Conservation (phyloP, 164 flowering plant genomes). For the Chimonanthus salicifolius region DNA sequence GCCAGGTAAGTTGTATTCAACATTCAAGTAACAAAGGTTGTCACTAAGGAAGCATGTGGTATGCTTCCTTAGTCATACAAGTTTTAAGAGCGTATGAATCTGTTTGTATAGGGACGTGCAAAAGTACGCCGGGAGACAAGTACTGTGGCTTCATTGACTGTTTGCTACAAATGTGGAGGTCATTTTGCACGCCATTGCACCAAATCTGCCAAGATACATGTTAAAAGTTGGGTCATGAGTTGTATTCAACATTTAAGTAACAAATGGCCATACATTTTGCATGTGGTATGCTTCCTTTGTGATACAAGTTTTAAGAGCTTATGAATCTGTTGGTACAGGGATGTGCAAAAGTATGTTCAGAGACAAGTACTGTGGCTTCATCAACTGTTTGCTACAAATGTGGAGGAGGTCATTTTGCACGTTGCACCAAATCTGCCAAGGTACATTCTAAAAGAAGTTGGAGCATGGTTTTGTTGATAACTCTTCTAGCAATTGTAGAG, state of each 20-base stretch:
- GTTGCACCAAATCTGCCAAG: constrained; percentile 51
- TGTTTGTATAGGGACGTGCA: constrained; percentile 30
- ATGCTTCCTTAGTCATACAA: not conserved
- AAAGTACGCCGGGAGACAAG: constrained; percentile 35
- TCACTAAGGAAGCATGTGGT: not conserved
- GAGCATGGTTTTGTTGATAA: too few species aligned
- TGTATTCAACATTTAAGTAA: not conserved
- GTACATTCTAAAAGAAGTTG: constrained; percentile 17
- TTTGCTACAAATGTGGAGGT: constrained; percentile 78
- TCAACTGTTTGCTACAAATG: constrained; percentile 59
- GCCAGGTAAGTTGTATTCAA: constrained; percentile 48
- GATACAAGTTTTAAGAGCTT: not conserved
- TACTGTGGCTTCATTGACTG: constrained; percentile 26
- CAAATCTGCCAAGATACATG: constrained; percentile 37
- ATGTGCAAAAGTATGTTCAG: constrained; percentile 43
- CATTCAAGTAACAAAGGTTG: not conserved
- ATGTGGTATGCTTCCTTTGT: not conserved
- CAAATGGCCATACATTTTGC: not conserved
- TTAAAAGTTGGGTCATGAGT: not conserved
- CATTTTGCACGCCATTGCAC: constrained; percentile 77
- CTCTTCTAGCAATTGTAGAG: not conserved
- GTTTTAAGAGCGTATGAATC: not conserved
- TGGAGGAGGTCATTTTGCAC: constrained; percentile 78
- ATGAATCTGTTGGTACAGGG: constrained; percentile 13
- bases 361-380: constrained; percentile 24